Percentiles rank a stretch among this genome's conserved stretches.
These are phyloP conservation scores for Ocimum tenuiflorum DNA, from an alignment of 257 asterid species.

Conservation along the genomic window DNA sequence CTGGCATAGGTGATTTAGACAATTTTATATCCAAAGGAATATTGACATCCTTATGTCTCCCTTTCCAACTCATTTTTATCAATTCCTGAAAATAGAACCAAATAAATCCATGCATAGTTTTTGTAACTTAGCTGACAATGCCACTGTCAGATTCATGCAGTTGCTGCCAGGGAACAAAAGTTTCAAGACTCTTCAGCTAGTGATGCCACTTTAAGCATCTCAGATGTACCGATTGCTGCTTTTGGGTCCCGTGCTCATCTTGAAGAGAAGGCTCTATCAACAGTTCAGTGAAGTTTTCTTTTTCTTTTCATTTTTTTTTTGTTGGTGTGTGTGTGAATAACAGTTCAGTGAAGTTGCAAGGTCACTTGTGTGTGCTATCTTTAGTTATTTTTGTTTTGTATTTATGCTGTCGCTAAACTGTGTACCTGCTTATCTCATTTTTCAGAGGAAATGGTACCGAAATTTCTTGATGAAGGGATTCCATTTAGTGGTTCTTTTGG, in stretches of 20 bases:
- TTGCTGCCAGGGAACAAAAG: conserved; percentile 49
- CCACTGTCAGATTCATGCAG: conserved; percentile 73
- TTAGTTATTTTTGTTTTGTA: not conserved
- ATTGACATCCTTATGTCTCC: not conserved
- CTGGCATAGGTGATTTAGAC: not conserved
- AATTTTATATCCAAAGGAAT: not conserved
- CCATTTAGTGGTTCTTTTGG: conserved; percentile 88
- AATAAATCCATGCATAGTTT: not conserved
- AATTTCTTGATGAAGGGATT: conserved; percentile 97
- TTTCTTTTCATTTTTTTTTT: no score
- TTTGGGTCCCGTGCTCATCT: conserved; percentile 99
- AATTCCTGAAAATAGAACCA: not conserved
- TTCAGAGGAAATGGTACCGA: conserved; percentile 94
- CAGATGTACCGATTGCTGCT: conserved; percentile 75
- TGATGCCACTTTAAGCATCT: conserved; percentile 47
- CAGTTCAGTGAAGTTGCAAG: conserved; percentile 57
- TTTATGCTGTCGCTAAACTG: conserved; percentile 9
- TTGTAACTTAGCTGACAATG: conserved; percentile 28
- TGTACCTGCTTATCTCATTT: conserved; percentile 22
- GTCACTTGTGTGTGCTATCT: conserved; percentile 17
- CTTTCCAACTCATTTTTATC: not conserved
- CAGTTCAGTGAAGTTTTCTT: conserved; percentile 69
- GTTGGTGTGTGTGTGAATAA: no score
- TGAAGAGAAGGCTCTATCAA: conserved; percentile 89
- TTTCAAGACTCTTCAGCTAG: conserved; percentile 43